These are phyloP conservation scores for Venturia aucupariae DNA, from an alignment of 2,329 filamentous ascomycete genomes.

Conservation along the genomic window DNA sequence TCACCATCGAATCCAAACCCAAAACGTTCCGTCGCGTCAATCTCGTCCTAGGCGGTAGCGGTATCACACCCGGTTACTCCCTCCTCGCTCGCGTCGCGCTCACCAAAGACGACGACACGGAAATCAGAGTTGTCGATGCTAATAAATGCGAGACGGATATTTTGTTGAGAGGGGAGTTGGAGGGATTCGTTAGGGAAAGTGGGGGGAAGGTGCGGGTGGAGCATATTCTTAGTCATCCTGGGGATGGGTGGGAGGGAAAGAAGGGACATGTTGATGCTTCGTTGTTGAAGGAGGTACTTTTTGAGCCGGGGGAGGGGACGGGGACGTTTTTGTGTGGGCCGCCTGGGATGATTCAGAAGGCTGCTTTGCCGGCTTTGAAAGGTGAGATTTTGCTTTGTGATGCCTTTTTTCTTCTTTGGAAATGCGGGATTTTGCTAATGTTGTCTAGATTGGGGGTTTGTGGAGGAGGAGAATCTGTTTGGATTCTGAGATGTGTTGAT, in stretches of 20 bases:
- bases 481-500: not conserved
- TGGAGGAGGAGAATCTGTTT: not conserved
- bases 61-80: constrained; percentile 44
- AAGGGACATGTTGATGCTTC: constrained; percentile 28
- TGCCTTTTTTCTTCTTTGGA: not conserved
- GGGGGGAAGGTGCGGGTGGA: constrained; percentile 19
- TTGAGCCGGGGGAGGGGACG: constrained; percentile 32
- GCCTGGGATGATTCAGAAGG: constrained; percentile 42
- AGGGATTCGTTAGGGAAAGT: constrained; percentile 30
- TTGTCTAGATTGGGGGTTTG: not conserved
- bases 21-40: constrained; percentile 36
- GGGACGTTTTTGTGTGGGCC: constrained; percentile 43
- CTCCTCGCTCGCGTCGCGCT: constrained; percentile 37
- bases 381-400: constrained; percentile 20
- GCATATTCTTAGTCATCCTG: not conserved
- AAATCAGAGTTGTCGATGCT: constrained; percentile 38
- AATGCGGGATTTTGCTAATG: not conserved
- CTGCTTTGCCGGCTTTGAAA: constrained; percentile 40
- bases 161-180: constrained; percentile 35
- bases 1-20: constrained; percentile 36
- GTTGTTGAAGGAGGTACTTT: constrained; percentile 33
- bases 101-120: constrained; percentile 26
- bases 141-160: constrained; percentile 42
- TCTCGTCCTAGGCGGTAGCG: constrained; percentile 42
- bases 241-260: not conserved